phyloP scores from a whole-genome alignment of 2,329 filamentous ascomycete species.

The Scorias spongiosa region DNA sequence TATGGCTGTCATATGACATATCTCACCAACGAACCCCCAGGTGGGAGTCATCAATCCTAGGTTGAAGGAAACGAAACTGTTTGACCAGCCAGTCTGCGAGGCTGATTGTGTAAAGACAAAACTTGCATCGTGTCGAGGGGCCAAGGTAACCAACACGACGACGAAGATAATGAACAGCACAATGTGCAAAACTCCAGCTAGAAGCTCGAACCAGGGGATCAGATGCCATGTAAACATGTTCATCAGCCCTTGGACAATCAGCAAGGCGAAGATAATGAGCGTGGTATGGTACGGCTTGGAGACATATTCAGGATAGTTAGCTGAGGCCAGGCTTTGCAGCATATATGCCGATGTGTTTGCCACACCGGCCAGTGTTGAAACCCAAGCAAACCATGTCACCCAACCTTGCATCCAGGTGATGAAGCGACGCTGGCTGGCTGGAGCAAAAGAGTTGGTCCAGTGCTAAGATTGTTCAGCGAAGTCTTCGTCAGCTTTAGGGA shows the following conservation, averaged over 20 bases:
- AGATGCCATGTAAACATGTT: slow-evolving; percentile 23
- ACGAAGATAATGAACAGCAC: slow-evolving; percentile 11
- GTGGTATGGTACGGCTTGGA: slow-evolving; percentile 24
- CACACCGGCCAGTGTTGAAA: slow-evolving; percentile 10
- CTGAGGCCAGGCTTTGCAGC: slow-evolving; percentile 20
- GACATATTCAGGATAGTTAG: slow-evolving; percentile 20
- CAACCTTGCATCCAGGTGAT: slow-evolving; percentile 21
- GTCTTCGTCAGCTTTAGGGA: too few relatives aligned
- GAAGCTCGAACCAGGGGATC: slow-evolving; percentile 15
- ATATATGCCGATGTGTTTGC: slow-evolving; percentile 22
- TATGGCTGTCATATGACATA: not conserved
- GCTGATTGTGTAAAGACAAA: slow-evolving; percentile 10
- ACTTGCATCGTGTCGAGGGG: slow-evolving; percentile 6
- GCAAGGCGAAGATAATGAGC: slow-evolving; percentile 24
- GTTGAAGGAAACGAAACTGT: slow-evolving; percentile 12
- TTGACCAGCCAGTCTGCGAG: slow-evolving; percentile 10
- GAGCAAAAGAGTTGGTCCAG: slow-evolving; percentile 12
- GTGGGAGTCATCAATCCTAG: slow-evolving; percentile 9
- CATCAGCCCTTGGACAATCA: slow-evolving; percentile 17
- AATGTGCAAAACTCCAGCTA: slow-evolving; percentile 11
- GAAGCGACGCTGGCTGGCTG: slow-evolving; percentile 9
- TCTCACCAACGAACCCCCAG: slow-evolving; percentile 12
- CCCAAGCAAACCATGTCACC: slow-evolving; percentile 29
- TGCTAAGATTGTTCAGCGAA: slow-evolving; percentile 2
- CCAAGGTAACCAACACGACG: slow-evolving; percentile 8